Evolutionary conservation across 331 rosid genomes (phyloP).

Genomic region (Acacia pycnantha): DNA sequence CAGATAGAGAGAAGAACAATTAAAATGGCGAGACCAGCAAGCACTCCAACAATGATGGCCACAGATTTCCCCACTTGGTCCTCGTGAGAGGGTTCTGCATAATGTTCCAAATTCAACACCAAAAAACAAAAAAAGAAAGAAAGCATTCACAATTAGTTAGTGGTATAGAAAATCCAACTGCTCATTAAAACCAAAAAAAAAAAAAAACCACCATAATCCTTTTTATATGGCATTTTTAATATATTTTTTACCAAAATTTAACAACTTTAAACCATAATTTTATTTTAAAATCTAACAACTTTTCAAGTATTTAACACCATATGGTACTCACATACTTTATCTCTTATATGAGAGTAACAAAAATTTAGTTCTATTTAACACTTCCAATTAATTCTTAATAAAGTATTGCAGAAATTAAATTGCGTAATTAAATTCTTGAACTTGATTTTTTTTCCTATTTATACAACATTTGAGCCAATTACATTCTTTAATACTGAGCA

Average conservation of each 20-base stretch:
- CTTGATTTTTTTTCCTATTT: not conserved
- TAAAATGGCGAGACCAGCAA: conserved; percentile 73
- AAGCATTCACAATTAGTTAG: conserved; percentile 7
- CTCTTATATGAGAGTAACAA: not conserved
- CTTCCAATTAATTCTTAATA: not conserved
- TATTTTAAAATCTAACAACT: too few relatives aligned
- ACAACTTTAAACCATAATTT: too few relatives aligned
- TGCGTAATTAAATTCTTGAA: not conserved
- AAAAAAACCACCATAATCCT: too few relatives aligned
- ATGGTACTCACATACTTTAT: too few relatives aligned
- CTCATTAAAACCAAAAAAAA: too few relatives aligned
- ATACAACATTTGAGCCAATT: not conserved
- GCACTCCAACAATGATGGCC: conserved; percentile 80
- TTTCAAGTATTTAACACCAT: too few relatives aligned
- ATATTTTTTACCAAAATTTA: too few relatives aligned
- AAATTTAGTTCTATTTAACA: not conserved
- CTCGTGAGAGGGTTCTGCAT: conserved; percentile 60
- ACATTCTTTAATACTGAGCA: not conserved
- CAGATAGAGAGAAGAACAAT: conserved; percentile 92
- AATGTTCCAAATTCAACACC: conserved; percentile 21
- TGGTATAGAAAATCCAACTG: not conserved
- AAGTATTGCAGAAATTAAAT: not conserved
- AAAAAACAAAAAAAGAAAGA: not conserved
- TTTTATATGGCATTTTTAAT: too few relatives aligned
- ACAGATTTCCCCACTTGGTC: conserved; percentile 85